Evolutionary conservation across 768 basidiomycete species (phyloP), one percentile per base, ranked within the genome.

Genomic region (Leucosporidium yakuticum): DNA sequence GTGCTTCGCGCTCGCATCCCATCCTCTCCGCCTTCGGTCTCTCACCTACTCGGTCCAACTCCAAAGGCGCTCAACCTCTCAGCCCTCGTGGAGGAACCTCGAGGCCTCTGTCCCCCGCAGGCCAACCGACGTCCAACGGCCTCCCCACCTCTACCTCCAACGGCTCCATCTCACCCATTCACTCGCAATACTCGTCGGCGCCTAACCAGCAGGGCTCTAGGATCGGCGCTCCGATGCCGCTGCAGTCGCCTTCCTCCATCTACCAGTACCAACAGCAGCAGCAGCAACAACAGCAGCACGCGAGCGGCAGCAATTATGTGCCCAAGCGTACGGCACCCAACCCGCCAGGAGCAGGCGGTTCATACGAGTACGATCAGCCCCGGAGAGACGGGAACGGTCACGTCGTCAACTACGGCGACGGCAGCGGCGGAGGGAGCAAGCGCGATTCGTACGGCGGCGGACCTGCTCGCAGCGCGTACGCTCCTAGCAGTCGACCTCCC

Each of bases 61-160:
- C 60, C 1, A 19, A 56, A 71, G 70, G 70, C 61, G 70, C 70
- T 2, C 67, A 71, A 63, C 70, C 70, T 17, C 25, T 68, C 32
- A 29, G 51, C 27, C 23, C n/a, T 6, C 36, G 23, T 23, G n/a
- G 20, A 15, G n/a, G 25, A n/a, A 12, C 14, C 23, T 23, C 36
- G 5, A 12, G 36, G 36, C 58, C 36, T 11, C 4, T 29, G 32
- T 32, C 55, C 55, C 32, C 55, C 39, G 39, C 39, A 44, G 39
- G 39, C 39, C 39, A 44, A 44, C 39, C 39, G 39, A 8, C 17
- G 4, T 57, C 55, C 32, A 23, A 23, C 31, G 8, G 8, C 9
- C 32, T 36, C 32, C 55, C 55, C 55, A 32, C 50, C n/a, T 51
- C 50, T 9, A 51, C 55, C 20, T 36, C 55, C 51, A 27, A 53